Base-by-base conservation (phyloP, 1,284 basidiomycete genomes). In the Papiliotrema laurentii region DNA sequence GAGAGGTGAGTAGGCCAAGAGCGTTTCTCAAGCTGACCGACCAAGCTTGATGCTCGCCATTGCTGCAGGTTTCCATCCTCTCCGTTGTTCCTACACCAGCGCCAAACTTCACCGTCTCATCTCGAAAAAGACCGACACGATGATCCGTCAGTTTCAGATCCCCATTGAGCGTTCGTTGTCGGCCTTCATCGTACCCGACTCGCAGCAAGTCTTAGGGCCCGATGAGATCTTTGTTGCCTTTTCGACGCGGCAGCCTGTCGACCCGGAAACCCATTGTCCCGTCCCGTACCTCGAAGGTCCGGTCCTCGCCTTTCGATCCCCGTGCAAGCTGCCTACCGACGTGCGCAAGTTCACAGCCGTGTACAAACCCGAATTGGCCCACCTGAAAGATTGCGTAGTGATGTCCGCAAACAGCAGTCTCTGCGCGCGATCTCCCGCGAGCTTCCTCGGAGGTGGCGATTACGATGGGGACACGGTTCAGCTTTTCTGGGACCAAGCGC, bases 311-410 rank as follows among this genome's bases (percentile, higher is more conserved):
- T 63, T 53, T 31, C 57, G 68, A 37, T 62, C 54, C 3, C 68
- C 68, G 0, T 68, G 67, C 52, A 71, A 71, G 45, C 44, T 71
- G 16, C 67, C 68, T 1, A 69, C 66, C 0, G 68, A 70, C 24
- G 57, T 68, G 4, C 45, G 57, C 25, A 61, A 61, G 50, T 57
- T 68, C 40, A 57, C 16, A 19, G 68, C 65, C 0, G 67, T 71
- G 2, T 59, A 55, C 26, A 50, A 46, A 22, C 55, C 60, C 7
- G 67, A 66, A 42, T 47, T 69, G n/a, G 41, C 55, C 10, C 59
- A 71, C 44, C 49, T 71, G 3, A 56, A 54, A 6, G 59, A 69
- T 50, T 66, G 64, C 31, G 57, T 71, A 16, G 64, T 71, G 31
- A 53, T 71, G 46, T 69, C 66, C 0, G 64, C 67, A 0, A 52